Evolutionary conservation across 2,329 filamentous ascomycete genomes (phyloP).

Genomic region (Ascochyta rabiei): DNA sequence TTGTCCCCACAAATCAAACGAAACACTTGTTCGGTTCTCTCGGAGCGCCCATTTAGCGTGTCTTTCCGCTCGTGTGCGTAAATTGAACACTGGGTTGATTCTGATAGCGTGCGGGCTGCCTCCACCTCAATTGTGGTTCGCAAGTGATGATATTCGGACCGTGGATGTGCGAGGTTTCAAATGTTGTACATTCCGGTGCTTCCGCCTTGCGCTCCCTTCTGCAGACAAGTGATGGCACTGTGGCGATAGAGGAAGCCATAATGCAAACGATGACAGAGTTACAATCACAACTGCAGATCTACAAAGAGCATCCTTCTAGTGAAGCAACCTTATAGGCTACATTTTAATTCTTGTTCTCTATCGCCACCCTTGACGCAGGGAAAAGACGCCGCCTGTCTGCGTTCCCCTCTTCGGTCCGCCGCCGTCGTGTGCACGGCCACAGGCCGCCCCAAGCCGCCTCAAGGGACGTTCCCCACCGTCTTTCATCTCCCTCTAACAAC

Average conservation of each 20-base stretch:
- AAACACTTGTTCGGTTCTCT: not conserved
- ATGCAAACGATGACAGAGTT: not conserved
- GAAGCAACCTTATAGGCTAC: constrained; percentile 1
- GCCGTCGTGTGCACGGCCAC: constrained; percentile 14
- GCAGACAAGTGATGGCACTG: not conserved
- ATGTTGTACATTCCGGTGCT: not conserved
- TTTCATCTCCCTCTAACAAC: not conserved
- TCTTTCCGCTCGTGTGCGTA: constrained; percentile 3
- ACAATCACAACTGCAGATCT: not conserved
- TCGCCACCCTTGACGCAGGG: constrained; percentile 12
- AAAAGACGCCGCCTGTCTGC: constrained; percentile 9
- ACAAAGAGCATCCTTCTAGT: not conserved
- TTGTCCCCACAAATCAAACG: not conserved
- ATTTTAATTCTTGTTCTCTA: constrained; percentile 2
- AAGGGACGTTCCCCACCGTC: not conserved
- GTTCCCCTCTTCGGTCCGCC: constrained; percentile 6
- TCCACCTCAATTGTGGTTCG: constrained; percentile 2
- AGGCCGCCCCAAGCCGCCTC: constrained; percentile 1
- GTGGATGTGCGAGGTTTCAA: not conserved
- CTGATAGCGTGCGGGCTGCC: not conserved
- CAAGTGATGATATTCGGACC: not conserved
- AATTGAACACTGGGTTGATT: not conserved
- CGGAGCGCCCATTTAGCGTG: constrained; percentile 4
- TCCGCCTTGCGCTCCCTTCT: not conserved
- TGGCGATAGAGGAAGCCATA: not conserved